phyloP scores from a whole-genome alignment of 306 rosid genomes.

The Ziziphus jujuba region DNA sequence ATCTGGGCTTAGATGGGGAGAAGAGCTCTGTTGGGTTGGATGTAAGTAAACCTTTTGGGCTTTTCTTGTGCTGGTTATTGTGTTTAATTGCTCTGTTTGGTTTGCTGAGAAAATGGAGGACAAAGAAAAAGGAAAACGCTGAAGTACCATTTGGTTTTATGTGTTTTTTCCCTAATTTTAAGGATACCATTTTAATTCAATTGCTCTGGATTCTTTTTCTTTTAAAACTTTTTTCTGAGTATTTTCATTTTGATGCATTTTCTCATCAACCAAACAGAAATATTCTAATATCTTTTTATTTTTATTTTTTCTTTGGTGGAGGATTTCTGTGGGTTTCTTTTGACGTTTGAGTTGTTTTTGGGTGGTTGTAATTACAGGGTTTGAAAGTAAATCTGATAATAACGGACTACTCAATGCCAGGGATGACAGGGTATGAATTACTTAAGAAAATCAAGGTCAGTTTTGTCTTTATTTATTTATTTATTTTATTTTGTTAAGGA shows the following conservation, averaged over 20 bases:
- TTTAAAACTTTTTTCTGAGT: neutral
- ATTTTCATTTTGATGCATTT: neutral
- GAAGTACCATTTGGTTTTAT: neutral
- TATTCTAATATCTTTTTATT: neutral
- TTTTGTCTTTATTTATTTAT: neutral
- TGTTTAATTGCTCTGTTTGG: slow-evolving; percentile 8
- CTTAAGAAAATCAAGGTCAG: slow-evolving; percentile 90
- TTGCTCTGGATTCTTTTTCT: too few species aligned
- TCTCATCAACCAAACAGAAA: neutral
- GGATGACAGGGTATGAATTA: slow-evolving; percentile 93
- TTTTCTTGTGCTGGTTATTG: neutral
- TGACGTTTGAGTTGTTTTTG: slow-evolving; percentile 22
- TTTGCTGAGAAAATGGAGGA: slow-evolving; percentile 7
- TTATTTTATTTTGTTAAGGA: neutral
- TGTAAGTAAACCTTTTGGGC: slow-evolving; percentile 50
- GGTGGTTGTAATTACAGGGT: slow-evolving; percentile 45
- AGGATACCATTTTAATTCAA: neutral
- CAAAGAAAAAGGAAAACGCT: neutral
- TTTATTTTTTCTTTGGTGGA: too few species aligned
- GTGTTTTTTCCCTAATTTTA: neutral
- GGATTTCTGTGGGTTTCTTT: neutral
- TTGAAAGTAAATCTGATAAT: slow-evolving; percentile 86
- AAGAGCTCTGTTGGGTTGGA: slow-evolving; percentile 56
- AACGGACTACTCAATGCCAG: slow-evolving; percentile 98
- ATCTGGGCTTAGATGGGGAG: slow-evolving; percentile 83